A percentile compares a stretch with the other conserved stretches of the same genome.
phyloP scores from a whole-genome alignment of 2,329 filamentous ascomycete species.

The Dactylellina leptospora region DNA sequence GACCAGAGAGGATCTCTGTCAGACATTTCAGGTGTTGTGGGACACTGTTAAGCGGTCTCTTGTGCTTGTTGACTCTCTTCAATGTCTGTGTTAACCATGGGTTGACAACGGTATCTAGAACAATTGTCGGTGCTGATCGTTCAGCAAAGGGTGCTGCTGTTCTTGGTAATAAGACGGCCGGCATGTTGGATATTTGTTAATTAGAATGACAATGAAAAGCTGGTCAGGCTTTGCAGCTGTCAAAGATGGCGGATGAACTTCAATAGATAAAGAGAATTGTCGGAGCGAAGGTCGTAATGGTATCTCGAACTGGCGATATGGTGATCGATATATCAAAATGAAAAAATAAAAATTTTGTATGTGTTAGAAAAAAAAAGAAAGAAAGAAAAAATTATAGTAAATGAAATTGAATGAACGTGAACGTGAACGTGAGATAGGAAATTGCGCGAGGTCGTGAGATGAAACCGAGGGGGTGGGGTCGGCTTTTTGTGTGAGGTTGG shows the following conservation, averaged over 20 bases:
- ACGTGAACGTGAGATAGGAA: constrained; percentile 59
- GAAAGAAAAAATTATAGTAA: constrained; percentile 59
- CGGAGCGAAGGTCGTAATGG: constrained; percentile 53
- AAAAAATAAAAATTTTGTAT: constrained; percentile 42
- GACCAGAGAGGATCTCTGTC: constrained; percentile 88
- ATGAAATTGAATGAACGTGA: constrained; percentile 54
- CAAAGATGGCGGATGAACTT: constrained; percentile 39
- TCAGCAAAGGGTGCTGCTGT: constrained; percentile 97
- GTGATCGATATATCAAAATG: constrained; percentile 54
- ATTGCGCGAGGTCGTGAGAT: constrained; percentile 64
- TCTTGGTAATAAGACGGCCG: constrained; percentile 88
- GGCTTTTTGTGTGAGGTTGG: constrained; percentile 68
- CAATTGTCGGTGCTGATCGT: constrained; percentile 90
- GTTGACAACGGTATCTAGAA: constrained; percentile 89
- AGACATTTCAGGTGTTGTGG: constrained; percentile 94
- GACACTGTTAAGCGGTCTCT: constrained; percentile 95
- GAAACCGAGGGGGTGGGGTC: constrained; percentile 69
- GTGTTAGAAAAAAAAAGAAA: constrained; percentile 59
- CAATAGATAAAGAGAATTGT: constrained; percentile 56
- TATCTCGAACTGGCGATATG: constrained; percentile 53
- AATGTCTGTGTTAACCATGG: constrained; percentile 96
- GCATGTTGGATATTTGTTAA: constrained; percentile 70
- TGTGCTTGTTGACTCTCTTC: constrained; percentile 95
- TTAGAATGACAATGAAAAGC: constrained; percentile 49
- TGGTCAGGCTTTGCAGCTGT: constrained; percentile 45